Conservation (phyloP, 2,329 filamentous ascomycete species). For the Chaetothyriales sp. region DNA sequence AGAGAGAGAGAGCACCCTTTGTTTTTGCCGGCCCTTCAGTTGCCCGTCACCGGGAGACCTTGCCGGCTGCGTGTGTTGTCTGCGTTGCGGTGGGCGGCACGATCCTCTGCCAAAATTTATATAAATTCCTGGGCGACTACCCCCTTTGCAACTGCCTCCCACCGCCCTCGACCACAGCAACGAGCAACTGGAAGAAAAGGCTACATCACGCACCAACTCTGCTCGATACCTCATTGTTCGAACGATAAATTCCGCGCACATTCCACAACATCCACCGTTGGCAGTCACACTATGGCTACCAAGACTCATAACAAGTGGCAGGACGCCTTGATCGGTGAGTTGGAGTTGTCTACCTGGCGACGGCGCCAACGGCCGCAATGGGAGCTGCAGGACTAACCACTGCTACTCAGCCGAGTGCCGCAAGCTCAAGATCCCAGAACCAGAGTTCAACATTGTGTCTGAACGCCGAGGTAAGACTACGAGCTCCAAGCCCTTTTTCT, state of each 20-base stretch:
- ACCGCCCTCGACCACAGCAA: background rate
- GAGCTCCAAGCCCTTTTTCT: slow-evolving; percentile 10
- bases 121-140: background rate
- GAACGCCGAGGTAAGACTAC: slow-evolving; percentile 42
- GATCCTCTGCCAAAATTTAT: background rate
- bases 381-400: slow-evolving; percentile 2
- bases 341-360: slow-evolving; percentile 1
- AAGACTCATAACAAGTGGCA: slow-evolving; percentile 30
- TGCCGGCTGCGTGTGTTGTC: background rate
- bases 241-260: background rate
- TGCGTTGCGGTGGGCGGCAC: background rate
- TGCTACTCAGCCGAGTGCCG: slow-evolving; percentile 14
- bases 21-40: background rate
- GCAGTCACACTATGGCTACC: slow-evolving; percentile 8
- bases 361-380: background rate
- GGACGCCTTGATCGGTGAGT: slow-evolving; percentile 40
- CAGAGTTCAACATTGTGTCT: slow-evolving; percentile 56
- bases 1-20: background rate
- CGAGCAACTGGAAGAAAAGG: background rate
- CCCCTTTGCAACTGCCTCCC: background rate
- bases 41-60: background rate
- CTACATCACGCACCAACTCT: background rate
- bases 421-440: slow-evolving; percentile 23
- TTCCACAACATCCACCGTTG: no score
- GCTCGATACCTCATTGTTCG: background rate